These are phyloP conservation scores for Sarocladium strictum DNA, from an alignment of 2,329 filamentous ascomycete species.

Conservation along the genomic window DNA sequence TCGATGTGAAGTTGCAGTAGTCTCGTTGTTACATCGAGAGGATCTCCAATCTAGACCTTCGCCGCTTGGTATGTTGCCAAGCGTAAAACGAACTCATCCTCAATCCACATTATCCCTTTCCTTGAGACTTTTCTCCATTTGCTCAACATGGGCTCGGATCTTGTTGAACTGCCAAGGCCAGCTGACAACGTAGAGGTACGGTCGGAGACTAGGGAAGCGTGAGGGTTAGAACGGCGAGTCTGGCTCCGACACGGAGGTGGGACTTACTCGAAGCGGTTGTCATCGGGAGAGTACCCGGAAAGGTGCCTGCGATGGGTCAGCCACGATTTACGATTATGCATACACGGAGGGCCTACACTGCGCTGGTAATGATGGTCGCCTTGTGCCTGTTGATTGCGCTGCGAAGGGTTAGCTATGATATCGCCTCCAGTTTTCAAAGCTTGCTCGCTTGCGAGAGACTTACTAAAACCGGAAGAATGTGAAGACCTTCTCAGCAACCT, in stretches of 20 bases:
- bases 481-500: conserved; percentile 38
- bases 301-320: neutral
- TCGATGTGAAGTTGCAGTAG: too few relatives aligned
- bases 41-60: too few relatives aligned
- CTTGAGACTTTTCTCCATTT: conserved; percentile 21
- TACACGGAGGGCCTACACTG: neutral
- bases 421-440: neutral
- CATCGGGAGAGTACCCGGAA: conserved; percentile 7
- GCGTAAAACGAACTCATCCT: too few relatives aligned
- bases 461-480: conserved; percentile 42
- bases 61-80: too few relatives aligned
- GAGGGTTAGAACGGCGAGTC: neutral
- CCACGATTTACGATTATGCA: neutral
- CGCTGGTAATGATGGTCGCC: conserved; percentile 53
- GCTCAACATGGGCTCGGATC: conserved; percentile 30
- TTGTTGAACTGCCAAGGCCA: conserved; percentile 36
- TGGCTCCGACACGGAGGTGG: neutral
- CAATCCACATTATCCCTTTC: conserved; percentile 5
- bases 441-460: neutral
- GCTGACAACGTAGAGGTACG: conserved; percentile 33
- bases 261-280: conserved; percentile 11
- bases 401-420: neutral
- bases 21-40: too few relatives aligned
- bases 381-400: conserved; percentile 57
- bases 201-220: conserved; percentile 25